Evolutionary conservation across 1,284 basidiomycete species (phyloP), one percentile per base, ranked within the genome.

Genomic region (Pseudozyma sp.): DNA sequence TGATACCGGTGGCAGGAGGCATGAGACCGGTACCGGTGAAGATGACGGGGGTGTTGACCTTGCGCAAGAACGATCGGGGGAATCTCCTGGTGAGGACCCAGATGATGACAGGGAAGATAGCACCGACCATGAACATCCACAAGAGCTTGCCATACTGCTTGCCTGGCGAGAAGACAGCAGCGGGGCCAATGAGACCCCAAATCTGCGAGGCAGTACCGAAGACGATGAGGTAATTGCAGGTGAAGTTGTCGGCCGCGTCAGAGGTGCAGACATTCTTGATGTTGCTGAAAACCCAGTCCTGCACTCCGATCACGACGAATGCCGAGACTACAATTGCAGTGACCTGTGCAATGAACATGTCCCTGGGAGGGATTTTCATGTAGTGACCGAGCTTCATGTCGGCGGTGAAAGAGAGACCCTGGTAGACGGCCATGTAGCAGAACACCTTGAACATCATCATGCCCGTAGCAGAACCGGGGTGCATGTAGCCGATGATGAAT

Each of bases 401-500:
- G 16, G 88, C 87, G 4, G 90, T 88, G 83, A 91, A 91, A 30
- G 81, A 81, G 54, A 89, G 78, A 16, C 86, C 89, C 83, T 93
- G 91, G 59, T 85, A 86, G 43, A 89, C 88, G 5, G 89, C 86
- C 65, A 89, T 88, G 84, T 88, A 90, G 30, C 88, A 88, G 76
- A 89, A 88, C 7, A 87, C 87, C 87, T 94, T 94, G 89, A 94
- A 94, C 66, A 94, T 86, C 88, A 92, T 90, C 84, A 91, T 90
- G 56, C 92, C 92, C 57, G 93, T 86, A 2, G 93, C 92, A 47
- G 87, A 88, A 14, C 91, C 92, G 24, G 92, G 92, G 49, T 92
- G 85, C 63, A 91, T 87, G 85, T 92, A 94, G 4, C 93, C 93
- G 10, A 88, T 88, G 61, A 94, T 85, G 70, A 94, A 85, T 84